phyloP scores from a whole-genome alignment of 2,329 filamentous ascomycete genomes.

The Neofusicoccum umdonicola region DNA sequence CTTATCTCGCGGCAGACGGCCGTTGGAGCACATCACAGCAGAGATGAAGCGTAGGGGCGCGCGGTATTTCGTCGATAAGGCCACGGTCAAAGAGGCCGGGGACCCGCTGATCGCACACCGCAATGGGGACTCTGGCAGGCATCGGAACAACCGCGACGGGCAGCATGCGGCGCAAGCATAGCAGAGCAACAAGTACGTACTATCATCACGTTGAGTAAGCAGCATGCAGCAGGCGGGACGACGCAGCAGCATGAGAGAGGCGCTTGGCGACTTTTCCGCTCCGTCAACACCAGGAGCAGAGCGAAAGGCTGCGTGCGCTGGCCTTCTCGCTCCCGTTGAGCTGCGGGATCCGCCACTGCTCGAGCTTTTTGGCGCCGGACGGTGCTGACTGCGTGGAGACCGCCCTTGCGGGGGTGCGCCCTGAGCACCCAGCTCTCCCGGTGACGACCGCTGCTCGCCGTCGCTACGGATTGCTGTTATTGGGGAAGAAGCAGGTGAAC shows the following conservation, averaged over 20 bases:
- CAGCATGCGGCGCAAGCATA: background rate
- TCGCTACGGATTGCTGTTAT: background rate
- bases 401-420: background rate
- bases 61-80: background rate
- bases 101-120: conserved; percentile 9
- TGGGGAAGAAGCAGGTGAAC: background rate
- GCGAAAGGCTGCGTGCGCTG: background rate
- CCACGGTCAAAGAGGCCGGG: background rate
- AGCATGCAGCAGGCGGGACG: background rate
- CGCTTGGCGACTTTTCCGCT: background rate
- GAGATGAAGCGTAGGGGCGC: background rate
- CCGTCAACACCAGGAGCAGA: background rate
- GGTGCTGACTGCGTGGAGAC: background rate
- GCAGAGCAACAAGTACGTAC: background rate
- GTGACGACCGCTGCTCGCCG: background rate
- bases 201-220: conserved; percentile 1
- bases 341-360: background rate
- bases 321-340: background rate
- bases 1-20: background rate
- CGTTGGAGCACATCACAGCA: background rate
- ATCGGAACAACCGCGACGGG: conserved; percentile 1
- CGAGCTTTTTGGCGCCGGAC: background rate
- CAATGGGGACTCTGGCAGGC: conserved; percentile 2
- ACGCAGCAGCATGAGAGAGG: background rate
- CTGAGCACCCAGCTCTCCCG: background rate